Evolutionary conservation across 257 asterid genomes (phyloP), one percentile per base, ranked within the genome.

Genomic region (Echium plantagineum): DNA sequence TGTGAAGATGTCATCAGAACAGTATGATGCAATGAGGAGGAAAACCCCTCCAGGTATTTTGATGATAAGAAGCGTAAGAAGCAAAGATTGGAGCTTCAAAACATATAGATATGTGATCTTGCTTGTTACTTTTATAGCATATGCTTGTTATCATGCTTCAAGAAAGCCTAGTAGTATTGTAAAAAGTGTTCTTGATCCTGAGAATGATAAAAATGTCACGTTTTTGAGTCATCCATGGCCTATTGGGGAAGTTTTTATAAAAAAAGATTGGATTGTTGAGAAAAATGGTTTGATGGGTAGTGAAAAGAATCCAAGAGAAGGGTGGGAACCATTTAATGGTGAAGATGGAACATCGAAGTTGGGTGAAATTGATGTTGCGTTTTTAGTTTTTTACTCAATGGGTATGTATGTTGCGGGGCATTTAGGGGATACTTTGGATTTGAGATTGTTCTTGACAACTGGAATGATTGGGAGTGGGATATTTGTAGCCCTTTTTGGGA

Each of bases 391-490:
- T 65, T 89, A 89, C 58, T 79, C 95, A 0, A 61, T 86, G 55
- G 95, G 89, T 4, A 89, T 89, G 95, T 89, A 81, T 53, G 85
- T 75, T 2, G 90, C 90, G 3, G 96, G 96, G 12, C 94, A 85
- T 74, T 77, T 85, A 63, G 96, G 94, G 0, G 96, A 89, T 64
- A 76, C 74, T 24, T 75, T 78, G 69, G 96, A 89, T 66, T 85
- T 89, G 17, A 66, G 95, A 12, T 13, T 83, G 52, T 89, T 89
- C 76, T 59, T 89, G 66, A 73, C 90, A 0, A 75, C 77, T n/a
- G 94, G 96, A 49, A 89, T 89, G 95, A 65, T 89, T 30, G 88
- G 90, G 32, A 85, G 96, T 70, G 96, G 96, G 1, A 60, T 85
- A 35, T 89, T 89, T 57, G 96, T 89, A 0, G 94, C 59, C 7